Conservation (phyloP, 495 filamentous ascomycete species). For the Aspergillus nidulans region DNA sequence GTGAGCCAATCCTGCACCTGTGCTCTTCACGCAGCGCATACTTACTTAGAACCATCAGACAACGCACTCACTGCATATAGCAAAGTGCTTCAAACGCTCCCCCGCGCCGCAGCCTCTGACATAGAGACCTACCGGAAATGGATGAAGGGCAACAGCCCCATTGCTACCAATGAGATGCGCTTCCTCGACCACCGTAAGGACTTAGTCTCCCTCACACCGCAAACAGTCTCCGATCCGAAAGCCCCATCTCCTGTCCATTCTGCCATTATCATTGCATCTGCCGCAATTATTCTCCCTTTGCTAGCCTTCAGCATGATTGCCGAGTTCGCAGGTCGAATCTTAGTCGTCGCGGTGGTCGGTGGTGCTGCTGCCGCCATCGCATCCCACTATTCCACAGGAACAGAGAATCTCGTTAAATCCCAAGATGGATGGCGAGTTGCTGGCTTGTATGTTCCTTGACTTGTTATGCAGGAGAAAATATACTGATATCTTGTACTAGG, state of each 20-base stretch:
- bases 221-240: slow-evolving; percentile 15
- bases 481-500: slow-evolving; percentile 18
- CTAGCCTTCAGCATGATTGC: slow-evolving; percentile 51
- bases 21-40: not conserved
- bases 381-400: slow-evolving; percentile 33
- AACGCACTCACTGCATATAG: slow-evolving; percentile 66
- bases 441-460: slow-evolving; percentile 26
- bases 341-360: slow-evolving; percentile 42
- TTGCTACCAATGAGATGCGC: slow-evolving; percentile 60
- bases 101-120: slow-evolving; percentile 51
- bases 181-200: slow-evolving; percentile 66
- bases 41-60: slow-evolving; percentile 40
- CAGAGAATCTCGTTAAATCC: slow-evolving; percentile 34
- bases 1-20: slow-evolving; percentile 44
- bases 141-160: slow-evolving; percentile 56
- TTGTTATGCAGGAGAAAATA: not conserved
- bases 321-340: slow-evolving; percentile 51
- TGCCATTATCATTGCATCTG: slow-evolving; percentile 50
- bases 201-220: slow-evolving; percentile 53
- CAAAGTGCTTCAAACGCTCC: slow-evolving; percentile 52
- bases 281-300: slow-evolving; percentile 54
- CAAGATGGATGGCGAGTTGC: slow-evolving; percentile 42
- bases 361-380: slow-evolving; percentile 36
- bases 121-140: slow-evolving; percentile 62
- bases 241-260: slow-evolving; percentile 31